Conservation (phyloP, 805 yeast genomes). For the Spathaspora gorwiae region DNA sequence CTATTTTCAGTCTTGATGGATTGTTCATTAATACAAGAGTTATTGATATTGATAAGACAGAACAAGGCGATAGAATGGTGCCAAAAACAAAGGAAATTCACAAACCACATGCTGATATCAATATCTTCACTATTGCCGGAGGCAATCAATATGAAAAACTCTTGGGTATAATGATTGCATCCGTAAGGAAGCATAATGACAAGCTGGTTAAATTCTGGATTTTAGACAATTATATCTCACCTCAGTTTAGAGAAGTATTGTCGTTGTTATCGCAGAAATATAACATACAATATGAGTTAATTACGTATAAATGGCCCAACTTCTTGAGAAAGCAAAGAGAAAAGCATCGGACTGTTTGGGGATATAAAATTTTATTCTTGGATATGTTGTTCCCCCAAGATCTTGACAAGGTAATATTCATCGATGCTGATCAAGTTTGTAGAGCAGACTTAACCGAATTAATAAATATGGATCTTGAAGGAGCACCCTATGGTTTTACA, state of each 20-base stretch:
- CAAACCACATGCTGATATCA: slow-evolving; percentile 54
- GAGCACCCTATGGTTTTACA: slow-evolving; percentile 81
- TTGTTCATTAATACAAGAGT: slow-evolving; percentile 42
- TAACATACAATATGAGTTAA: slow-evolving; percentile 66
- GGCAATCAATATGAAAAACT: slow-evolving; percentile 77
- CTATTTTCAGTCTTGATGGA: slow-evolving; percentile 45
- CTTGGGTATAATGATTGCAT: slow-evolving; percentile 71
- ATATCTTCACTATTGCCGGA: slow-evolving; percentile 78
- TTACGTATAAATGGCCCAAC: slow-evolving; percentile 89
- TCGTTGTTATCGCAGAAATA: slow-evolving; percentile 54
- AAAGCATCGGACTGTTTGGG: slow-evolving; percentile 79
- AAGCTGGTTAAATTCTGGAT: slow-evolving; percentile 77
- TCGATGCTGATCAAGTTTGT: slow-evolving; percentile 82
- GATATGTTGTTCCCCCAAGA: slow-evolving; percentile 84
- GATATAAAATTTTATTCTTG: slow-evolving; percentile 77
- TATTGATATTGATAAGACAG: slow-evolving; percentile 18
- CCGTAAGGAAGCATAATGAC: slow-evolving; percentile 63
- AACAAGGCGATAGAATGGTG: slow-evolving; percentile 11
- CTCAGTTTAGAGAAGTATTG: slow-evolving; percentile 57
- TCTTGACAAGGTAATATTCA: slow-evolving; percentile 71
- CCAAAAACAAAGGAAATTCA: slow-evolving; percentile 2
- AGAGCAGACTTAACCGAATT: slow-evolving; percentile 71
- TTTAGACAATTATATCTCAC: slow-evolving; percentile 74
- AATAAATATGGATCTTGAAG: slow-evolving; percentile 63
- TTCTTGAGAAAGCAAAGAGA: slow-evolving; percentile 82